A percentile compares a stretch with the other conserved stretches of the same genome.
These are phyloP conservation scores for Cryptococcus floricola DNA, from an alignment of 1,284 basidiomycete genomes.

Conservation along the genomic window DNA sequence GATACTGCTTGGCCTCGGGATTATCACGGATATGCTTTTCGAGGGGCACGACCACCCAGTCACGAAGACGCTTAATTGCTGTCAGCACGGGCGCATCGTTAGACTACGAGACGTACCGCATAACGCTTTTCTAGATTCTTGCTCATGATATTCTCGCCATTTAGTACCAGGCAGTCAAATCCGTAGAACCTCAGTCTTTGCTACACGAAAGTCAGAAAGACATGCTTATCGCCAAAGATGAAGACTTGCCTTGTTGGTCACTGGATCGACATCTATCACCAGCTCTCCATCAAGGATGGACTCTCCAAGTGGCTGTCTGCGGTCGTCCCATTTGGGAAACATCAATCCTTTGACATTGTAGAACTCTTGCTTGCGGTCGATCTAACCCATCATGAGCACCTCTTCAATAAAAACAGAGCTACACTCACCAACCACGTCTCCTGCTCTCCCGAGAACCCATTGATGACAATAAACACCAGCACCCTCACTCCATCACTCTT, in stretches of 20 bases:
- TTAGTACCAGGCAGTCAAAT: conserved; percentile 89
- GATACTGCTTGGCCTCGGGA: conserved; percentile 59
- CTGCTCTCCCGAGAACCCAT: conserved; percentile 58
- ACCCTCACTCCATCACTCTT: conserved; percentile 98
- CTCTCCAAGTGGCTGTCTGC: conserved; percentile 62
- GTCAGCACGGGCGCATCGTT: not conserved
- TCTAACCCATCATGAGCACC: conserved; percentile 54
- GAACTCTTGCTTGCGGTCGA: conserved; percentile 91
- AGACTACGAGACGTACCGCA: conserved; percentile 60
- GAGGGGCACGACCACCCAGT: conserved; percentile 80
- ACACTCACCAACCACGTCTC: conserved; percentile 69
- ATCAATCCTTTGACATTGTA: conserved; percentile 68
- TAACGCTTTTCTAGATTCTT: conserved; percentile 81
- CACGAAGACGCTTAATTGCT: conserved; percentile 64
- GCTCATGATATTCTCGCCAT: conserved; percentile 81
- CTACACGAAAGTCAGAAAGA: conserved; percentile 49
- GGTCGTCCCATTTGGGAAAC: conserved; percentile 81
- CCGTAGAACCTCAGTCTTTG: conserved; percentile 76
- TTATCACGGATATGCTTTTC: conserved; percentile 61
- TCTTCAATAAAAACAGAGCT: not conserved
- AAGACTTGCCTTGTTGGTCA: conserved; percentile 60
- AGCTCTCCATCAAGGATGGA: conserved; percentile 93
- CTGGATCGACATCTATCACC: conserved; percentile 81
- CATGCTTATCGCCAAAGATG: not conserved
- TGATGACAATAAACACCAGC: conserved; percentile 70